Evolutionary conservation across 257 asterid species (phyloP), one percentile per base, ranked within the genome.

Genomic region (Forsythia viridissima): DNA sequence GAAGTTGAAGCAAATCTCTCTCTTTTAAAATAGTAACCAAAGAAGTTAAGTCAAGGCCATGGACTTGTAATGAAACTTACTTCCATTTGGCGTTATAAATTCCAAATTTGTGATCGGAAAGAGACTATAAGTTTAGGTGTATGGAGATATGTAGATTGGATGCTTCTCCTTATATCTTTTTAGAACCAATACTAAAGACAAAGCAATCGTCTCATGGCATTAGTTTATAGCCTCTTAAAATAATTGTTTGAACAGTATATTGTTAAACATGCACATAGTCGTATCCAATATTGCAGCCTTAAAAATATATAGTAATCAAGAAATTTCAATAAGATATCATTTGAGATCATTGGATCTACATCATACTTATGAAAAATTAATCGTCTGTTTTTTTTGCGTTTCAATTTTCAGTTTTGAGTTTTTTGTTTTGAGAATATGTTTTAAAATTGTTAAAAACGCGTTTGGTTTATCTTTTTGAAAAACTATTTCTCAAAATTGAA

Each of bases 101-200:
- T 85, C 89, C 89, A 90, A 87, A 88, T 85, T 89, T 87, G 80
- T 80, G 86, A 88, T 89, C 92, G 85, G 90, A 36, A 85, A 77
- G 82, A 72, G 91, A 84, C 84, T 84, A 7, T 63, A 79, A 75
- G 71, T 71, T 84, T 80, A 87, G 75, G 83, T 83, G 85, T 76
- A 63, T 88, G 84, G 89, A 82, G 89, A 88, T 85, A 21, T 82
- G 89, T 63, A 81, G 38, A 78, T 82, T 78, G 89, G 85, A 77
- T 81, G 83, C 82, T 88, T 55, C 75, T 70, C 69, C 78, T 85
- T 81, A 74, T 85, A 81, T 82, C 77, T 81, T 81, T 63, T 34
- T 80, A 77, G 80, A 81, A 81, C 74, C 88, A 85, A 84, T 82
- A 73, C 87, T 82, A 90, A 43, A 79, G 97, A 90, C 98, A 93